Evolutionary conservation across 257 asterid genomes (phyloP).

Genomic region (Cynanchum wilfordii): DNA sequence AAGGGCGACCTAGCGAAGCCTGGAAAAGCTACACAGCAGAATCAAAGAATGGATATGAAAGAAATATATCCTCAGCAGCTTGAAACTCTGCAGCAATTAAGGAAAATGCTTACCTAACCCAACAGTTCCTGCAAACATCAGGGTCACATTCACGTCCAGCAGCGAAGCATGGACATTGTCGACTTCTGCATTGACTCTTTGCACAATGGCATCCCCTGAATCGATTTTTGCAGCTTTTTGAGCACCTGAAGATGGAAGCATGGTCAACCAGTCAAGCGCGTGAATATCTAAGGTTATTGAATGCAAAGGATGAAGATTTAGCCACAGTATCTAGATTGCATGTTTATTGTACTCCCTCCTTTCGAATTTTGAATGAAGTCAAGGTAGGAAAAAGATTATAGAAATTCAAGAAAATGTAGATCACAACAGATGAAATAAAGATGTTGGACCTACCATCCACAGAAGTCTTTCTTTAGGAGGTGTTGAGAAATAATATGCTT

Average conservation of each 20-base stretch:
- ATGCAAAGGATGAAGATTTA: neutral
- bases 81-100: neutral
- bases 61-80: neutral
- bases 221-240: constrained; percentile 89
- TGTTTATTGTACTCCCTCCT: neutral
- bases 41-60: neutral
- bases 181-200: constrained; percentile 97
- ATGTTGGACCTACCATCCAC: neutral
- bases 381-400: neutral
- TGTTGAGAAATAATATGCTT: neutral
- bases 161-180: constrained; percentile 99
- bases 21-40: neutral
- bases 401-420: neutral
- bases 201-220: constrained; percentile 99
- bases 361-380: neutral
- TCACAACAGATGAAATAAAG: neutral
- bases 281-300: constrained; percentile 3
- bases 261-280: neutral
- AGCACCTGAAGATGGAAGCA: constrained; percentile 55
- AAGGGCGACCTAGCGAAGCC: neutral
- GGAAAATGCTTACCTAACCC: constrained; percentile 70
- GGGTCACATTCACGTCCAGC: constrained; percentile 99
- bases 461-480: no score
- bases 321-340: neutral
- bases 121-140: constrained; percentile 97